Conservation (phyloP, 2,329 filamentous ascomycete species). For the Tolypocladium nubicola region DNA sequence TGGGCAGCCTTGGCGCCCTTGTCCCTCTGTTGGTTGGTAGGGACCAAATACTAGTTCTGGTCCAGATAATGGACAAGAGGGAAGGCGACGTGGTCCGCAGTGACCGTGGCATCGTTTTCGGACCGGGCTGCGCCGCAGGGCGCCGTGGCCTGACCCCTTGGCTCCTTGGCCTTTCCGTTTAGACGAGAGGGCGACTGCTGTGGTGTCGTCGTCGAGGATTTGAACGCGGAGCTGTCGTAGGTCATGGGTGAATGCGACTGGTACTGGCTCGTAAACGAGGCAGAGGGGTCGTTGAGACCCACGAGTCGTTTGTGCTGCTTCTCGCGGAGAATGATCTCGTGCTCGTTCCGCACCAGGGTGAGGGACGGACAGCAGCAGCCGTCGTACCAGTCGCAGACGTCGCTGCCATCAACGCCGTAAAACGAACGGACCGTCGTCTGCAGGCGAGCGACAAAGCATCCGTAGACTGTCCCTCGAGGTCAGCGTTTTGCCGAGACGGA, state of each 20-base stretch:
- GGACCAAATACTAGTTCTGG: constrained; percentile 9
- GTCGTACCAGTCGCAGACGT: constrained; percentile 11
- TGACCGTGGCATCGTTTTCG: background rate
- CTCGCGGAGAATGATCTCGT: constrained; percentile 21
- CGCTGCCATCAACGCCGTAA: constrained; percentile 19
- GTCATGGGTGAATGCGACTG: constrained; percentile 12
- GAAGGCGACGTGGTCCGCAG: background rate
- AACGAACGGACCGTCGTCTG: constrained; percentile 19
- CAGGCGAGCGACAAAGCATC: constrained; percentile 14
- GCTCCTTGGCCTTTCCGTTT: background rate
- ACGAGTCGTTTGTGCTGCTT: constrained; percentile 5
- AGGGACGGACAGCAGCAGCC: constrained; percentile 17
- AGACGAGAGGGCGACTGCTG: background rate
- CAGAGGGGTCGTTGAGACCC: constrained; percentile 1
- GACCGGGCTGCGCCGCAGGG: background rate
- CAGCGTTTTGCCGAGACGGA: background rate
- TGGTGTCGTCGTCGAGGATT: constrained; percentile 3
- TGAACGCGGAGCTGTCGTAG: constrained; percentile 1
- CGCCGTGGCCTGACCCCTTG: background rate
- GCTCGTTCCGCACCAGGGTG: constrained; percentile 17
- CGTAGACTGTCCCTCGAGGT: constrained; percentile 15
- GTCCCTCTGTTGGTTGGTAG: background rate
- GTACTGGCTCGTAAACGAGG: constrained; percentile 9
- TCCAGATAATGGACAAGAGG: constrained; percentile 5
- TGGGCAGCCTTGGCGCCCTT: background rate